Base-by-base conservation (phyloP, 1,284 basidiomycete genomes). In the Blastosporella zonata region DNA sequence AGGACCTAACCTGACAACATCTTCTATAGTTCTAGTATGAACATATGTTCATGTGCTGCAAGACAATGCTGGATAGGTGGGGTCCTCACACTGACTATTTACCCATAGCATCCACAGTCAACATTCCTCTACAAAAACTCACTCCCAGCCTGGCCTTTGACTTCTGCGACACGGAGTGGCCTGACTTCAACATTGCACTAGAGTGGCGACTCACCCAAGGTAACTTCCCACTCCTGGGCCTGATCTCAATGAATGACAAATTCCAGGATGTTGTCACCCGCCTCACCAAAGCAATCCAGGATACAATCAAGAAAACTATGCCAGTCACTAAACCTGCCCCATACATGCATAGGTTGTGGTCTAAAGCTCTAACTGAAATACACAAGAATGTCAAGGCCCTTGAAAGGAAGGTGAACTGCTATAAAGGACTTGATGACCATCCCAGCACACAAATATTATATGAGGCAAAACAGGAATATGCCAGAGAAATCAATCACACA, bases 1-100 rank as follows among this genome's bases (percentile, higher is more conserved):
- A 51, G 23, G 15, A 66, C 66, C 0, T 15, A 64, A 6, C 66
- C 0, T 15, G 64, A 6, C 51, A 69, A 69, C 35, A 56, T 67
- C 8, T 68, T 62, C 48, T 44, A 48, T 22, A 56, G 57, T 0
- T 42, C 36, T 0, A 38, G 47, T 2, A 43, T 61, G 6, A 40
- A 0, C 44, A 57, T 2, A 2, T n/a, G 2, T 43, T 63, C 9
- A 49, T 55, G 4, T 22, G 38, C 2, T 68, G 67, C 43, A 42
- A 61, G 28, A 54, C 54, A 0, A 13, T 39, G 0, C 57, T 52
- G 15, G 49, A 28, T 0, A 10, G 17, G 0, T 54, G 50, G 15
- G 60, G 58, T 0, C 27, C 41, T 0, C 54, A 50, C 2, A 63
- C 65, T 7, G 66, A 69, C 42, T 66, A 68, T 38, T 38, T 62